These are phyloP conservation scores for Trichosporon coremiiforme DNA, from an alignment of 1,284 basidiomycete genomes.

Conservation along the genomic window DNA sequence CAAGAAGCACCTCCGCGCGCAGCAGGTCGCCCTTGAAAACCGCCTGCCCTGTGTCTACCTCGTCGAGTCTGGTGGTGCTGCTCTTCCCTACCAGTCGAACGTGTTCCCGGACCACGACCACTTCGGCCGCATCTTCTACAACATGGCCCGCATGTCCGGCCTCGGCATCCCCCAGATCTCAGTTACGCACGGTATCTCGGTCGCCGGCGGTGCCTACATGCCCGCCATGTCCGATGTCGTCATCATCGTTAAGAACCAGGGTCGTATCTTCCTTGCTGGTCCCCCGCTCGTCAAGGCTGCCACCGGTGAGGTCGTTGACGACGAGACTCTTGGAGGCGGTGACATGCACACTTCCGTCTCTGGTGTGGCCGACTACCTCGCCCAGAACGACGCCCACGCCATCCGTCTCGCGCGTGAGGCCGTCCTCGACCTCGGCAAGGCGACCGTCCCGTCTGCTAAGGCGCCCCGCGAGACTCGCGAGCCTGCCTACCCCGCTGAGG, in stretches of 20 bases:
- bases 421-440: constrained; percentile 71
- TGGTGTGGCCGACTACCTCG: constrained; percentile 91
- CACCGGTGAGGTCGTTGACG: constrained; percentile 89
- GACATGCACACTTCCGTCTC: constrained; percentile 92
- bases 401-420: constrained; percentile 79
- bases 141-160: constrained; percentile 86
- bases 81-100: constrained; percentile 87
- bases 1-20: constrained; percentile 93
- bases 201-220: constrained; percentile 77
- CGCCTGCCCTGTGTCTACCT: constrained; percentile 88
- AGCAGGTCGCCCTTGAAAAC: constrained; percentile 84
- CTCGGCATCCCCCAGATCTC: constrained; percentile 88
- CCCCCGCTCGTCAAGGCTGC: constrained; percentile 94
- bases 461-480: constrained; percentile 38
- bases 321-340: constrained; percentile 78
- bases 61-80: constrained; percentile 70
- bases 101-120: constrained; percentile 69
- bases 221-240: constrained; percentile 97
- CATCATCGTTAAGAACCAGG: constrained; percentile 87
- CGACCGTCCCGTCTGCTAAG: constrained; percentile 21
- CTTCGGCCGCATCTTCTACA: constrained; percentile 95
- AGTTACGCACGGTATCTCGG: constrained; percentile 90
- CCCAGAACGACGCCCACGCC: constrained; percentile 84
- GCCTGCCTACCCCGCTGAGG: constrained; percentile 76
- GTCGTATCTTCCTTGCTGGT: constrained; percentile 92